Base-by-base conservation (phyloP, 305 asterid genomes). In the Fraxinus dipetala region DNA sequence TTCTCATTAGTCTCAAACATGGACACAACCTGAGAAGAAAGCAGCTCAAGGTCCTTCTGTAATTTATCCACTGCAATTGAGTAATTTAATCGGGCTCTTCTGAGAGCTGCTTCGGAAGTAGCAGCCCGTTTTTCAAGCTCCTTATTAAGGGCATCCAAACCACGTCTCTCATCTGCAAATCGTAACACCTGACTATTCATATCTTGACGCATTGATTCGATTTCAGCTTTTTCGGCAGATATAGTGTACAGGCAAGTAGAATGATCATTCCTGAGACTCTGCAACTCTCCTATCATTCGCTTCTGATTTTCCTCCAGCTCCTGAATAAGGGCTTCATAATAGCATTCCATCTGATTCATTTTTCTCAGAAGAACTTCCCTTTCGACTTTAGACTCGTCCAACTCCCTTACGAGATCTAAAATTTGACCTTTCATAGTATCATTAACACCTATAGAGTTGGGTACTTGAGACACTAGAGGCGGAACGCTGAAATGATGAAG, bases 231-330 rank as follows among this genome's bases (percentile, higher is more conserved):
- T 78, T 82, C 85, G 59, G 91, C 88, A 7, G 99, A 88, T 80
- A 91, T 83, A 9, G 93, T 88, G 83, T 93, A 92, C 59, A 93
- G 84, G 83, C 98, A 96, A 80, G 96, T 89, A 5, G 99, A 86
- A 77, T 95, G 98, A 87, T 95, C 99, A 24, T 87, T 91, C 83
- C 89, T 89, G 83, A 95, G 87, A 85, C 73, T 91, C 88, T 93
- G 98, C 89, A 95, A 83, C 89, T 96, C 98, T 59, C 87, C 94
- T 77, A 93, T 80, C 89, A 92, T 81, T 78, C 89, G 97, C 90
- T 95, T 93, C 90, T 96, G 98, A 89, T 89, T 95, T 87, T 92
- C 99, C 86, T 96, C 99, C 22, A 96, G 94, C 84, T 93, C 99
- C 43, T 90, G 98, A 80, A 95, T 83, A 43, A 96, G 97, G 75